These are phyloP conservation scores for Magnolia kwangsiensis DNA, from an alignment of 164 flowering plant genomes.

Conservation along the genomic window DNA sequence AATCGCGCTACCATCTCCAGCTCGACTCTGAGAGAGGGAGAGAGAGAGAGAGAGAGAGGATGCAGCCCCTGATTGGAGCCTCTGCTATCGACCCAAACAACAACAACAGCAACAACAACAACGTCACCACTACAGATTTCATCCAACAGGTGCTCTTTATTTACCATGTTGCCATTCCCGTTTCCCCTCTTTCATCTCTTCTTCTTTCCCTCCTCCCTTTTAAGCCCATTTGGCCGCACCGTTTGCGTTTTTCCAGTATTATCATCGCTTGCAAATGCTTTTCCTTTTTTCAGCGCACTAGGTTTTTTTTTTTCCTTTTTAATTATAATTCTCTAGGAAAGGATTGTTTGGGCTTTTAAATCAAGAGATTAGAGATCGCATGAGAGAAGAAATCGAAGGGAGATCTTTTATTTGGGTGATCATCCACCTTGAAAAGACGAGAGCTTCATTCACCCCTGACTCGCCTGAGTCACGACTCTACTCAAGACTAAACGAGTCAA, in stretches of 20 bases:
- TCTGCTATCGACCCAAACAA: background rate
- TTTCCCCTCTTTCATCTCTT: background rate
- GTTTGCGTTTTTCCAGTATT: background rate
- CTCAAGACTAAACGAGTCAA: no score
- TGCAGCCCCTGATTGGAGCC: background rate
- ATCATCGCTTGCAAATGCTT: background rate
- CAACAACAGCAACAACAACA: background rate
- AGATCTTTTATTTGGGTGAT: no score
- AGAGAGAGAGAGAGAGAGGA: background rate
- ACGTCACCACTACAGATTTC: background rate
- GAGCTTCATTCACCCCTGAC: no score
- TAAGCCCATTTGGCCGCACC: background rate
- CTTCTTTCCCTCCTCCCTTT: background rate
- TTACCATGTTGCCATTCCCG: no score
- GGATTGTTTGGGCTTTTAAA: no score
- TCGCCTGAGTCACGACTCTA: no score
- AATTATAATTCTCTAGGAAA: no score
- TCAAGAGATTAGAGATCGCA: no score
- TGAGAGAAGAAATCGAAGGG: no score
- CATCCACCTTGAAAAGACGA: no score
- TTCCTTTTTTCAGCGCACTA: no score
- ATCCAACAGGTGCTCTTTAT: background rate
- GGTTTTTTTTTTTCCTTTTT: no score
- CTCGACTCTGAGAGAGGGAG: background rate
- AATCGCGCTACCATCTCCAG: background rate